Percentiles rank a stretch among this genome's conserved stretches.
Conservation (phyloP, 2,329 filamentous ascomycete genomes). For the Tolypocladium sp. region DNA sequence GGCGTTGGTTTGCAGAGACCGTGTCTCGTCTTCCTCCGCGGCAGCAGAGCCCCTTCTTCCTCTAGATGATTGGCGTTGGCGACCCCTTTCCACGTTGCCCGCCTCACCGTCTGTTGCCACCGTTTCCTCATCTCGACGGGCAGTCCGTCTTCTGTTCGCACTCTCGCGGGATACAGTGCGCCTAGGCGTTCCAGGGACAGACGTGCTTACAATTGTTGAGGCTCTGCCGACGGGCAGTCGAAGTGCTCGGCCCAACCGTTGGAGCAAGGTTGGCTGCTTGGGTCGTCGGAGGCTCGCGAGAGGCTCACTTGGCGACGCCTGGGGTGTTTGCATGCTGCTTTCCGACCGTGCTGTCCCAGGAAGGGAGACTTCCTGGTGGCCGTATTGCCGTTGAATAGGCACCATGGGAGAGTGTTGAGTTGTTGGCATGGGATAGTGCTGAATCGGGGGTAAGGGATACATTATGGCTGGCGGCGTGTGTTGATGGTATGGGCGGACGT, state of each 20-base stretch:
- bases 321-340: background rate
- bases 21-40: background rate
- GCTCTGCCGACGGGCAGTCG: slow-evolving; percentile 21
- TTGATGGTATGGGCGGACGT: background rate
- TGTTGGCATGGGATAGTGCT: background rate
- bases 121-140: background rate
- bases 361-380: background rate
- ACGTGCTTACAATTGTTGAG: slow-evolving; percentile 24
- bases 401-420: background rate
- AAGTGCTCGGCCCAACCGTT: slow-evolving; percentile 16
- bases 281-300: background rate
- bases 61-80: background rate
- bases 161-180: background rate
- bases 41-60: background rate
- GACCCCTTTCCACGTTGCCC: background rate
- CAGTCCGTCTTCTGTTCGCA: background rate
- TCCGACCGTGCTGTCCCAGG: background rate
- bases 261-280: slow-evolving; percentile 15
- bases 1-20: slow-evolving; percentile 16
- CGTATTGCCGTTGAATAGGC: background rate
- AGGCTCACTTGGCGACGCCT: background rate
- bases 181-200: slow-evolving; percentile 8
- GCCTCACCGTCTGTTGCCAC: background rate
- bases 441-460: background rate
- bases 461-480: background rate